Conservation (phyloP, 495 filamentous ascomycete species). For the Astrothelium subdiscretum region DNA sequence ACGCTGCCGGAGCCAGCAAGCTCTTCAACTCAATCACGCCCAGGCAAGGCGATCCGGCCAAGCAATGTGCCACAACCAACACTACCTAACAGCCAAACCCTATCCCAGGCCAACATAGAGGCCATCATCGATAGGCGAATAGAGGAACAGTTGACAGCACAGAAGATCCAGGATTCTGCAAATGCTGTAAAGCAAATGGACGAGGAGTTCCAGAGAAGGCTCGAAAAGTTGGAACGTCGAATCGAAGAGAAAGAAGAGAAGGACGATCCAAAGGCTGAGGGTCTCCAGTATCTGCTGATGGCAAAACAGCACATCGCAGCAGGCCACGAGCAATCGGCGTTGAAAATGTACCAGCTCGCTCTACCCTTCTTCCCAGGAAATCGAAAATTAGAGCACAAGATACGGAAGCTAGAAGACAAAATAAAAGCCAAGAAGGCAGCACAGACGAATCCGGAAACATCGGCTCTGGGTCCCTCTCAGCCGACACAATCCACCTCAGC, state of each 20-base stretch:
- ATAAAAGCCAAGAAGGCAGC: conserved; percentile 36
- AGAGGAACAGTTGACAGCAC: conserved; percentile 53
- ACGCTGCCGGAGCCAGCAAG: neutral
- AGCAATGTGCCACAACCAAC: conserved; percentile 8
- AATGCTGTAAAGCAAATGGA: neutral
- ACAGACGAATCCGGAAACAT: neutral
- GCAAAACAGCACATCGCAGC: conserved; percentile 80
- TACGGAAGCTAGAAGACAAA: conserved; percentile 53
- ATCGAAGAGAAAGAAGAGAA: conserved; percentile 57
- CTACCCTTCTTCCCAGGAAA: conserved; percentile 79
- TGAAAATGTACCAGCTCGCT: conserved; percentile 80
- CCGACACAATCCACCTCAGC: neutral
- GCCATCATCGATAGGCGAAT: conserved; percentile 88
- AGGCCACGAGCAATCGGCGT: conserved; percentile 63
- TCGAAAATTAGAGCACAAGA: conserved; percentile 66
- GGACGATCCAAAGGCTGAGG: conserved; percentile 58
- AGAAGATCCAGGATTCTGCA: neutral
- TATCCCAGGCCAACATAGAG: conserved; percentile 47
- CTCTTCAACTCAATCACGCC: conserved; percentile 9
- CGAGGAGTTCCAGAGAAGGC: conserved; percentile 64
- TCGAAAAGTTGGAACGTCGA: conserved; percentile 74
- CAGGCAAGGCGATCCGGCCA: conserved; percentile 23
- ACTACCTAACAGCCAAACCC: neutral
- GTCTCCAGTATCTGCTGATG: conserved; percentile 73
- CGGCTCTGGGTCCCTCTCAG: neutral